A percentile compares a stretch with the other conserved stretches of the same genome.
phyloP scores from a whole-genome alignment of 2,329 filamentous ascomycete species.

The Trichoderma oligosporum region DNA sequence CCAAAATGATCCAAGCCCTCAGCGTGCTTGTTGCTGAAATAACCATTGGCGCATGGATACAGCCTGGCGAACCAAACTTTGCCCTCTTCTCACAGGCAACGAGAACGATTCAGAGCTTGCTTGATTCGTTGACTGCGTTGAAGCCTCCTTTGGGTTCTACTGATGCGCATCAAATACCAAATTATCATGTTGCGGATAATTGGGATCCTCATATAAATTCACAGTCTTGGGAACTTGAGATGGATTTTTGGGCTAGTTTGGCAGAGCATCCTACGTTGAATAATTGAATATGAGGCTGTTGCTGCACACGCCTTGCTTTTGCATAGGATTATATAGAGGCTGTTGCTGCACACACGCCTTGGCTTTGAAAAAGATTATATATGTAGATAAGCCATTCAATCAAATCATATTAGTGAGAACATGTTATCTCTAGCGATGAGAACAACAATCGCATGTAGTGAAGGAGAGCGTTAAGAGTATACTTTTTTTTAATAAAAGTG shows the following conservation, averaged over 20 bases:
- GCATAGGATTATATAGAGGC: no score
- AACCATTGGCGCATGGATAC: slow-evolving; percentile 12
- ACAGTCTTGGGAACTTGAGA: slow-evolving; percentile 15
- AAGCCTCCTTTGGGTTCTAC: not conserved
- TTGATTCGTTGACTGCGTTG: slow-evolving; percentile 1
- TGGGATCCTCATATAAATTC: slow-evolving; percentile 16
- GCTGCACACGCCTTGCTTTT: no score
- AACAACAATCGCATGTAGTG: no score
- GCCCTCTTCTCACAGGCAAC: slow-evolving; percentile 14
- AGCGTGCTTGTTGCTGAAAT: slow-evolving; percentile 15
- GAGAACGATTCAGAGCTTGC: slow-evolving; percentile 14
- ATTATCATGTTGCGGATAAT: not conserved
- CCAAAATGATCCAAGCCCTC: slow-evolving; percentile 12
- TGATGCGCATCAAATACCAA: not conserved
- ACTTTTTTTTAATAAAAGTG: no score
- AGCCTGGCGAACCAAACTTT: slow-evolving; percentile 11
- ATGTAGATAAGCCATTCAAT: no score
- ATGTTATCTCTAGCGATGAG: no score
- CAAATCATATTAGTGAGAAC: no score
- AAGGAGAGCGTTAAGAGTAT: no score
- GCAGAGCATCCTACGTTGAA: slow-evolving; percentile 5
- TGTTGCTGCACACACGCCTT: no score
- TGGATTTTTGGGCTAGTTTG: slow-evolving; percentile 15
- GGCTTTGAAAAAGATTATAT: no score
- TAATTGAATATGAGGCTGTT: slow-evolving; percentile 4